Conservation (phyloP, 257 asterid genomes). For the Solanum medicagineum region DNA sequence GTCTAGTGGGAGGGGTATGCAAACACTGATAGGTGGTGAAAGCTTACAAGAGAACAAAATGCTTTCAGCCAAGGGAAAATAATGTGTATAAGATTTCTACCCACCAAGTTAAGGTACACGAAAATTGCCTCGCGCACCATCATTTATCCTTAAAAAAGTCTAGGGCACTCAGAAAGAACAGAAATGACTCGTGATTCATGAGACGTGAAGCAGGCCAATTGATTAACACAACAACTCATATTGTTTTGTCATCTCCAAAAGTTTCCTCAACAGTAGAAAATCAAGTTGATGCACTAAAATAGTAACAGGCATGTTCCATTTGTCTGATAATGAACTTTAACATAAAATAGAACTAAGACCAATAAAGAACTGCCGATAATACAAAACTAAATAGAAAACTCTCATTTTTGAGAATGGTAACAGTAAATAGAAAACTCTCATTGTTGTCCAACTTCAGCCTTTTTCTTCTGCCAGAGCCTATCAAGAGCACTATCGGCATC, state of each 20-base stretch:
- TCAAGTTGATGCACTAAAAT: not conserved
- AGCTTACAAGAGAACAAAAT: not conserved
- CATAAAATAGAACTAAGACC: not conserved
- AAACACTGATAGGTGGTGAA: not conserved
- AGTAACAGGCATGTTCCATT: not conserved
- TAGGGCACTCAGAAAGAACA: not conserved
- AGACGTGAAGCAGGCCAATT: not conserved
- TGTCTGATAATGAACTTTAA: not conserved
- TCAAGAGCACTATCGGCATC: conserved; percentile 17
- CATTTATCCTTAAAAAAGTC: not conserved
- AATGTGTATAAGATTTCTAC: not conserved
- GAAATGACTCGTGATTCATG: not conserved
- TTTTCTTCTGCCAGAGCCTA: conserved; percentile 17
- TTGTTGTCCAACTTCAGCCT: conserved; percentile 3
- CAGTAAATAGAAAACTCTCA: not conserved
- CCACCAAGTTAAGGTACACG: not conserved
- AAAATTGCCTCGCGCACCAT: not conserved
- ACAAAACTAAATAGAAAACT: not conserved
- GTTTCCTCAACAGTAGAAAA: not conserved
- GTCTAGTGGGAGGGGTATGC: not conserved
- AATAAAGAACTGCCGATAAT: not conserved
- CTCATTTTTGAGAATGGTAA: not conserved
- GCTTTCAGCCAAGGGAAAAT: too few species aligned
- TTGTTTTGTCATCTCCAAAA: not conserved
- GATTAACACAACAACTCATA: not conserved